Evolutionary conservation across 129 eudicot species (phyloP).

Genomic region (Arctium minus): DNA sequence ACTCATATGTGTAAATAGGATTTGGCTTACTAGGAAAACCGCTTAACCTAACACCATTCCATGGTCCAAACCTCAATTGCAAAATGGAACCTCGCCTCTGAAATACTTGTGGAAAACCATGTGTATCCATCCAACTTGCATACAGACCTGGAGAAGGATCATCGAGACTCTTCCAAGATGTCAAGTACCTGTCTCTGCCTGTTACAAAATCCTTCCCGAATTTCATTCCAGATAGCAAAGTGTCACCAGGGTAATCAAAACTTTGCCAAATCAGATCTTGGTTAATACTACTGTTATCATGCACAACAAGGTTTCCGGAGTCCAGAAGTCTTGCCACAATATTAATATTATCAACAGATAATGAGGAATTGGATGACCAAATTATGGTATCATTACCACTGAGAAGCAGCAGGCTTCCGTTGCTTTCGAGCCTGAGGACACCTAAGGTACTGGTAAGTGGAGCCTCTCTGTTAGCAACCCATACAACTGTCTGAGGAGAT

Average conservation of each 20-base stretch:
- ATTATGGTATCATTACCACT: neutral
- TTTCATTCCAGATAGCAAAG: no score
- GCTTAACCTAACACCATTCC: constrained; percentile 19
- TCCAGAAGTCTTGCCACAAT: constrained; percentile 15
- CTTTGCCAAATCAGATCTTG: neutral
- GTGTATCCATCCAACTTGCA: constrained; percentile 8
- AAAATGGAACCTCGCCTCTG: neutral
- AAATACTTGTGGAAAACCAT: constrained; percentile 31
- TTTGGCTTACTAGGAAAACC: constrained; percentile 1
- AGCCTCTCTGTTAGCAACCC: no score
- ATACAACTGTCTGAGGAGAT: no score
- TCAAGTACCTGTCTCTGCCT: neutral
- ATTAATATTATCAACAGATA: neutral
- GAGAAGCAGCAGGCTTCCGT: no score
- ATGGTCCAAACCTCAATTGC: constrained; percentile 3
- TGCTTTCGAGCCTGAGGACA: no score
- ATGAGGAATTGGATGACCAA: neutral
- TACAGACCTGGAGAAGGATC: constrained; percentile 30
- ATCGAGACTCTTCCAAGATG: constrained; percentile 16
- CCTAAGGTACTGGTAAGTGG: no score
- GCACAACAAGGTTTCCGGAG: constrained; percentile 19
- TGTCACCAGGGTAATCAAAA: no score
- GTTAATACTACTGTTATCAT: neutral
- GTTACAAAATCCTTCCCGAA: no score
- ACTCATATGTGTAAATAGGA: neutral